phyloP scores from a whole-genome alignment of 495 filamentous ascomycete species.

The Cercophora newfieldiana region DNA sequence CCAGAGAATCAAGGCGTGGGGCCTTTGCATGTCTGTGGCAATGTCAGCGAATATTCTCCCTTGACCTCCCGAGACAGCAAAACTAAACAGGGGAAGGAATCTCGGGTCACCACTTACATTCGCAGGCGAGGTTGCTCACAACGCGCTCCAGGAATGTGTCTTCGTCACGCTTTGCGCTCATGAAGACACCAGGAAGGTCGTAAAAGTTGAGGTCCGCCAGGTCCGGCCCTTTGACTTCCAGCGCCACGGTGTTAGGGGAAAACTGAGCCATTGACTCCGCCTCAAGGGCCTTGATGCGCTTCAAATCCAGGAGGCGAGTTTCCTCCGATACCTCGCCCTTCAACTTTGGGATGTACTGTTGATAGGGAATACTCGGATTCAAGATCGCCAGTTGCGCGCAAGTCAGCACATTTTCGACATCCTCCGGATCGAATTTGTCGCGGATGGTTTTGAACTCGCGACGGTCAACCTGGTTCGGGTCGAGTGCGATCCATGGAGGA shows the following conservation, averaged over 20 bases:
- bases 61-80: no score
- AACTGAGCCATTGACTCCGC: constrained; percentile 58
- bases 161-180: constrained; percentile 58
- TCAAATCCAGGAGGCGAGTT: constrained; percentile 30
- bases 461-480: constrained; percentile 21
- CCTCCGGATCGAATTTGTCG: constrained; percentile 38
- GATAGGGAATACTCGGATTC: constrained; percentile 52
- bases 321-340: constrained; percentile 30
- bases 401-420: constrained; percentile 59
- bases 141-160: constrained; percentile 65
- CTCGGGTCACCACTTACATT: no score
- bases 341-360: constrained; percentile 50
- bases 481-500: constrained; percentile 43
- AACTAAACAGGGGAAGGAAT: no score
- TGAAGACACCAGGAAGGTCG: constrained; percentile 79
- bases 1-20: constrained; percentile 70
- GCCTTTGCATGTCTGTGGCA: constrained; percentile 62
- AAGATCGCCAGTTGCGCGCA: constrained; percentile 74
- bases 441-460: constrained; percentile 48
- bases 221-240: constrained; percentile 69
- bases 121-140: constrained; percentile 64
- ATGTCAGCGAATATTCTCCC: no score
- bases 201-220: constrained; percentile 75
- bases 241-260: constrained; percentile 71
- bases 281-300: constrained; percentile 35